Evolutionary conservation across 2,329 filamentous ascomycete genomes (phyloP).

Genomic region (Ceratocystis alfenasii): DNA sequence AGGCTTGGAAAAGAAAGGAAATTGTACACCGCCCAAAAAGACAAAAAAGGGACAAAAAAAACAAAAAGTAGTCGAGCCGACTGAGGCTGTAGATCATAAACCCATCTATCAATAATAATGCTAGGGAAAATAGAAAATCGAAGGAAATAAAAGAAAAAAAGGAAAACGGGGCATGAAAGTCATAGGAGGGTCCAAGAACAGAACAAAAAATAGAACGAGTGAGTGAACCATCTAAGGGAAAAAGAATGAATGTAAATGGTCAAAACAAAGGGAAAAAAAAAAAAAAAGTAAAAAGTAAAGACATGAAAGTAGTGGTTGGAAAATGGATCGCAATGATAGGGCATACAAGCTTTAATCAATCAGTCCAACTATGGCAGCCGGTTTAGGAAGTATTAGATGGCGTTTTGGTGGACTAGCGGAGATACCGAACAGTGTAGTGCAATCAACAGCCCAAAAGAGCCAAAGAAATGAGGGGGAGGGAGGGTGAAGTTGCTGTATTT

Average conservation of each 20-base stretch:
- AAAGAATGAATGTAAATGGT: background rate
- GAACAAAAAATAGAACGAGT: background rate
- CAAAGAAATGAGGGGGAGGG: background rate
- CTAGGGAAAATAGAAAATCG: background rate
- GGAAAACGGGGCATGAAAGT: background rate
- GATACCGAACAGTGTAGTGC: background rate
- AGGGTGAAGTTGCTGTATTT: background rate
- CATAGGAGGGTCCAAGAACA: background rate
- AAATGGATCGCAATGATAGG: too few relatives aligned
- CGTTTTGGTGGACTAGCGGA: background rate
- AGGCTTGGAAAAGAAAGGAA: background rate
- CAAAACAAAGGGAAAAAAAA: background rate
- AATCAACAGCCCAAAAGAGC: background rate
- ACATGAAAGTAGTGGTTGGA: too few relatives aligned
- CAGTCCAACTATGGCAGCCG: background rate
- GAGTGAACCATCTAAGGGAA: background rate
- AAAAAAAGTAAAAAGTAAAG: too few relatives aligned
- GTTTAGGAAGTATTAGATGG: background rate
- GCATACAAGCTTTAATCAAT: background rate
- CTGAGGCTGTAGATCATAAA: background rate
- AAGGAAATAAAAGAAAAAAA: background rate
- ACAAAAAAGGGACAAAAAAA: conserved; percentile 6
- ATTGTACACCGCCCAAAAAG: background rate
- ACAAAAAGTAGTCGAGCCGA: conserved; percentile 10
- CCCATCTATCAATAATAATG: background rate